phyloP scores from a whole-genome alignment of 1,284 basidiomycete species.

The Athelia psychrophila region DNA sequence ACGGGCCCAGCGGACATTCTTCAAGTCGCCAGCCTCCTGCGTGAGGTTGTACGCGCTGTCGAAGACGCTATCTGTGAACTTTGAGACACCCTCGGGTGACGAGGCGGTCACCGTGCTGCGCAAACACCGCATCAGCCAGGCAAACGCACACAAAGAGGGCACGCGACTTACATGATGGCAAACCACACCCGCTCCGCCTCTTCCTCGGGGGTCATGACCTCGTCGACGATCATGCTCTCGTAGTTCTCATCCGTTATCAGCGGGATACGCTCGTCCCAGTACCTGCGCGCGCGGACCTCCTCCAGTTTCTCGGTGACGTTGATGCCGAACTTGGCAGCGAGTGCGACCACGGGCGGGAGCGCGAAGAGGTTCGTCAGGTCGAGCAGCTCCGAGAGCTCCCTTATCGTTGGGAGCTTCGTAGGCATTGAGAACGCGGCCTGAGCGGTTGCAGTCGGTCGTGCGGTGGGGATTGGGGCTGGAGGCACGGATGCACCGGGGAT shows the following conservation, averaged over 20 bases:
- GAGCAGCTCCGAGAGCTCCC: slow-evolving; percentile 25
- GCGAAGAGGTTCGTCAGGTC: slow-evolving; percentile 47
- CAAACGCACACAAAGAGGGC: slow-evolving; percentile 3
- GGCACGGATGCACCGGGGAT: slow-evolving; percentile 16
- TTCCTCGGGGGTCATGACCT: slow-evolving; percentile 59
- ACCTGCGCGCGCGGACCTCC: slow-evolving; percentile 30
- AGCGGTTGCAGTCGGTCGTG: neutral
- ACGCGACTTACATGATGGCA: slow-evolving; percentile 57
- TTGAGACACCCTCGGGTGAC: slow-evolving; percentile 60
- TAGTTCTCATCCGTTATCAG: slow-evolving; percentile 77
- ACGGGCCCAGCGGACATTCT: slow-evolving; percentile 71
- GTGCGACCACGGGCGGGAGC: slow-evolving; percentile 44
- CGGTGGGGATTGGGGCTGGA: neutral
- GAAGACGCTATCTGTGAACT: slow-evolving; percentile 65
- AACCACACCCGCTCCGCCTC: slow-evolving; percentile 67
- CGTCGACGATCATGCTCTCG: slow-evolving; percentile 63
- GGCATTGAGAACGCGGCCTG: neutral
- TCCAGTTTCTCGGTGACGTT: slow-evolving; percentile 63
- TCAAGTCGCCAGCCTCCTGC: slow-evolving; percentile 56
- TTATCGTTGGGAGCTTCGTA: neutral
- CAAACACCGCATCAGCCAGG: slow-evolving; percentile 2
- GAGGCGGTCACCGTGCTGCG: slow-evolving; percentile 60
- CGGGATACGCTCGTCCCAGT: slow-evolving; percentile 71
- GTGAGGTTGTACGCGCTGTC: slow-evolving; percentile 68
- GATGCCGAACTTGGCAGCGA: slow-evolving; percentile 58